These are phyloP conservation scores for Annulohypoxylon stygium DNA, from an alignment of 495 filamentous ascomycete genomes.

Conservation along the genomic window DNA sequence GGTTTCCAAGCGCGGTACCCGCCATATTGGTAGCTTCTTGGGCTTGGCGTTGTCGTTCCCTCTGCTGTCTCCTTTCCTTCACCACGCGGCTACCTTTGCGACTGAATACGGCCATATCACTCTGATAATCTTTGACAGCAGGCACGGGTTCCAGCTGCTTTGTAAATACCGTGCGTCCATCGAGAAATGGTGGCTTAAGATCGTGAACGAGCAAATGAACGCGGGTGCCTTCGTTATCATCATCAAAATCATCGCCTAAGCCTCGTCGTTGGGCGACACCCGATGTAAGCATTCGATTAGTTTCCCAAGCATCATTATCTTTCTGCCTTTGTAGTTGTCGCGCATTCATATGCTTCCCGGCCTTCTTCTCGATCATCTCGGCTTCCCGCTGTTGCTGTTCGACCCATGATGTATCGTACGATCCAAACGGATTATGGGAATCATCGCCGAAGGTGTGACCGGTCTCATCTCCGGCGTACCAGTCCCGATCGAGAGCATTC, in stretches of 20 bases:
- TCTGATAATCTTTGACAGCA: conserved; percentile 92
- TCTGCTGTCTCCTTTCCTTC: conserved; percentile 88
- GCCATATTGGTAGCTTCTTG: conserved; percentile 95
- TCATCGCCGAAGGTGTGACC: conserved; percentile 84
- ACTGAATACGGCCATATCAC: conserved; percentile 99
- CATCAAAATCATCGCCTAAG: conserved; percentile 82
- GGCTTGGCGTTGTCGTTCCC: conserved; percentile 93
- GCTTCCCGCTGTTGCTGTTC: conserved; percentile 77
- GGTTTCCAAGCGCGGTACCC: conserved; percentile 90
- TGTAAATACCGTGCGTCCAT: conserved; percentile 95
- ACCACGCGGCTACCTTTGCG: conserved; percentile 96
- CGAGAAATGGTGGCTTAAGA: conserved; percentile 93
- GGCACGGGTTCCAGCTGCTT: conserved; percentile 97
- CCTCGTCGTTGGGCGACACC: conserved; percentile 93
- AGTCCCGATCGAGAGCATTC: conserved; percentile 85
- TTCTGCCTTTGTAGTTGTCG: conserved; percentile 85
- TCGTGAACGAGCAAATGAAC: conserved; percentile 95
- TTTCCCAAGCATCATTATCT: conserved; percentile 97
- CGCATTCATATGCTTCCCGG: conserved; percentile 75
- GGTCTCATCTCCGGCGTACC: conserved; percentile 85
- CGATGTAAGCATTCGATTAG: conserved; percentile 97
- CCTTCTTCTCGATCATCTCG: conserved; percentile 79
- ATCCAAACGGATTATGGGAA: conserved; percentile 68
- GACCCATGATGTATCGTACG: conserved; percentile 73
- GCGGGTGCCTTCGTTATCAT: conserved; percentile 91